Percentiles rank a stretch among this genome's conserved stretches.
phyloP scores from a whole-genome alignment of 306 rosid genomes.

The Pyrus pyrifolia region DNA sequence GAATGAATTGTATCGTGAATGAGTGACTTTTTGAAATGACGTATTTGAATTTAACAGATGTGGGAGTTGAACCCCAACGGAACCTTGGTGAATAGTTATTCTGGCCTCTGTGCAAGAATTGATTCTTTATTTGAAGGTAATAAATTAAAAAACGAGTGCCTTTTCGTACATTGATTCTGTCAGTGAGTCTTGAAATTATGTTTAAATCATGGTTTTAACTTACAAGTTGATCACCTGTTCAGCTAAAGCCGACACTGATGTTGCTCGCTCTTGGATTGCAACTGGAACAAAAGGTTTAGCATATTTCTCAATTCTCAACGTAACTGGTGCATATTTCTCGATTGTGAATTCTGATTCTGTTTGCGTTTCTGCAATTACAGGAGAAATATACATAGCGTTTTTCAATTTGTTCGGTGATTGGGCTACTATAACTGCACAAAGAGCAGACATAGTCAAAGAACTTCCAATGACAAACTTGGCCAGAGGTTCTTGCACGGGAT shows the following conservation, averaged over 20 bases:
- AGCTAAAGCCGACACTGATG: slow-evolving; percentile 36
- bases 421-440: slow-evolving; percentile 29
- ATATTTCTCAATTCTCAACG: neutral
- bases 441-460: slow-evolving; percentile 41
- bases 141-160: neutral
- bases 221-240: slow-evolving; percentile 29
- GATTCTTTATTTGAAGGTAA: slow-evolving; percentile 40
- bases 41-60: slow-evolving; percentile 36
- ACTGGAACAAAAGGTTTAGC: slow-evolving; percentile 55
- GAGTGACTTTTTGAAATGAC: slow-evolving; percentile 14
- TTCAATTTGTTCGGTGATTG: slow-evolving; percentile 51
- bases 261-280: slow-evolving; percentile 81
- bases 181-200: neutral
- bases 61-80: slow-evolving; percentile 71
- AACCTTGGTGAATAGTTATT: slow-evolving; percentile 67
- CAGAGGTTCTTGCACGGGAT: slow-evolving; percentile 32
- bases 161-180: neutral
- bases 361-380: slow-evolving; percentile 18
- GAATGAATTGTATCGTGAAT: neutral
- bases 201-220: slow-evolving; percentile 1
- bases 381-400: slow-evolving; percentile 66
- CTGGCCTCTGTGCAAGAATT: slow-evolving; percentile 67
- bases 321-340: neutral
- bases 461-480: slow-evolving; percentile 27
- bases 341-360: neutral